Percentiles rank a stretch among this genome's conserved stretches.
phyloP scores from a whole-genome alignment of 2,329 filamentous ascomycete genomes.

The Penicillium sp. region DNA sequence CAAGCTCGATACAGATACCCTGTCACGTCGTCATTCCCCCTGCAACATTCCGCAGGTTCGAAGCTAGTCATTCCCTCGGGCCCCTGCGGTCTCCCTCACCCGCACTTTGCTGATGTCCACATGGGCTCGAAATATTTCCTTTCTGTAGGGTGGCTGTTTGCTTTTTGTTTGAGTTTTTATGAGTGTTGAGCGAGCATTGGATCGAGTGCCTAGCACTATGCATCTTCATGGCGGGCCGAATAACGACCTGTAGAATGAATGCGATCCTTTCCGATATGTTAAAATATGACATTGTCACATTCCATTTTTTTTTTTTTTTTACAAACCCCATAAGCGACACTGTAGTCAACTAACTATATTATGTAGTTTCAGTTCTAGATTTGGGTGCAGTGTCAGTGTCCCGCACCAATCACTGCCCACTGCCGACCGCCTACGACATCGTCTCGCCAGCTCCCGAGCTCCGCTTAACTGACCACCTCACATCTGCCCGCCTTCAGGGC shows the following conservation, averaged over 20 bases:
- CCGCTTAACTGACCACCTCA: constrained; percentile 1
- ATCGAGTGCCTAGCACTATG: constrained; percentile 16
- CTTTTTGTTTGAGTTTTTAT: constrained; percentile 1
- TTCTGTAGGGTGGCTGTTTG: constrained; percentile 10
- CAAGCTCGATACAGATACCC: constrained; percentile 33
- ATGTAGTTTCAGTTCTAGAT: background rate
- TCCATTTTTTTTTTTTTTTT: background rate
- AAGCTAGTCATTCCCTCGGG: constrained; percentile 27
- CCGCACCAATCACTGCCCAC: constrained; percentile 15
- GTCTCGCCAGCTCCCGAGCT: constrained; percentile 16
- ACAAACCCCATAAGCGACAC: background rate
- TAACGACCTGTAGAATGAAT: constrained; percentile 7
- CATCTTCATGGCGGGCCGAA: constrained; percentile 11
- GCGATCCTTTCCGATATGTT: background rate
- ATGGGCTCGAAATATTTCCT: constrained; percentile 8
- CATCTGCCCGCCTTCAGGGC: constrained; percentile 16
- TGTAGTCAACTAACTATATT: background rate
- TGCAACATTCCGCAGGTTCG: constrained; percentile 31
- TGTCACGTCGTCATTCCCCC: constrained; percentile 15
- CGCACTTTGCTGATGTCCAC: constrained; percentile 1
- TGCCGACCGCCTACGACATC: constrained; percentile 28
- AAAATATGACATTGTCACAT: background rate
- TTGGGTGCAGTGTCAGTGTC: constrained; percentile 2
- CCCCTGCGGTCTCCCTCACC: background rate
- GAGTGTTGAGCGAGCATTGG: constrained; percentile 18